These are phyloP conservation scores for Brettanomyces anomalus DNA, from an alignment of 805 yeast species.

Conservation along the genomic window DNA sequence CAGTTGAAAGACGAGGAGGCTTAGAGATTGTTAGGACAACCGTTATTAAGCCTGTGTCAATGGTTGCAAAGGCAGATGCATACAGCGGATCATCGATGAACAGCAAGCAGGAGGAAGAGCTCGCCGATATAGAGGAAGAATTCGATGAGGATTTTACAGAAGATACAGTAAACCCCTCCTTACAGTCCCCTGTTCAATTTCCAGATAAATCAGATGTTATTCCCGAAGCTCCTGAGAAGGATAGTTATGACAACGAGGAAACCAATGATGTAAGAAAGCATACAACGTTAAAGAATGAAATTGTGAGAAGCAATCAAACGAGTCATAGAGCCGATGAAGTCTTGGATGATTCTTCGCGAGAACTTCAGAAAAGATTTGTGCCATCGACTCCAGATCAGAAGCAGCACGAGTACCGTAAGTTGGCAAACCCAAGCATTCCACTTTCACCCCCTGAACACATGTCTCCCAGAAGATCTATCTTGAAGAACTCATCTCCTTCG, in stretches of 20 bases:
- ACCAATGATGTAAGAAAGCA: no score
- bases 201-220: not conserved
- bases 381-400: not conserved
- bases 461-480: conserved; percentile 14
- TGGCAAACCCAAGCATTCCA: not conserved
- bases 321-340: not conserved
- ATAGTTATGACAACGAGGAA: no score
- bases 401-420: not conserved
- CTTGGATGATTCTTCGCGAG: not conserved
- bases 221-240: not conserved
- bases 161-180: not conserved
- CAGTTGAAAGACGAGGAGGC: conserved; percentile 40
- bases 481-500: conserved; percentile 5
- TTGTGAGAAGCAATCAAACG: no score
- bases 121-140: conserved; percentile 15
- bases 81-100: conserved; percentile 19
- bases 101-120: conserved; percentile 13
- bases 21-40: conserved; percentile 41
- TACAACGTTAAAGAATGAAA: no score
- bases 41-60: conserved; percentile 25
- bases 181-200: not conserved
- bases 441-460: no score
- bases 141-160: conserved; percentile 13
- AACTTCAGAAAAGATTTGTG: not conserved
- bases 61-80: conserved; percentile 10